Evolutionary conservation across 2,329 filamentous ascomycete genomes (phyloP), one percentile per base, ranked within the genome.

Genomic region (Fusarium tanahbumbuense): DNA sequence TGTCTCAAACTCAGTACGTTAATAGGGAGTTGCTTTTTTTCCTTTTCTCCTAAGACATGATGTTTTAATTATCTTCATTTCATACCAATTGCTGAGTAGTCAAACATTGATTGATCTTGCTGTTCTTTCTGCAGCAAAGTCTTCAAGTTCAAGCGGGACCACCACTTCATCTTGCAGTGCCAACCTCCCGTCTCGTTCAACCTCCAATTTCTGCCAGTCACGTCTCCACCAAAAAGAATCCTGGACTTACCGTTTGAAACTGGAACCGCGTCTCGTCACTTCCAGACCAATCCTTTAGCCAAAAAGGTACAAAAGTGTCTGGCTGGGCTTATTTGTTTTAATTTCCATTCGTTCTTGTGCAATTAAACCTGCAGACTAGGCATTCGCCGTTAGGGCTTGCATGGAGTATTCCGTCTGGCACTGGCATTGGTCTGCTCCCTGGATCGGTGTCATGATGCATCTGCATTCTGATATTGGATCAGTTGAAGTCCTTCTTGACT

Each of bases 181-280:
- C 67, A 70, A 18, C 67, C 67, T 56, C 44, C 59, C 32, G 18
- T 60, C 61, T 61, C 42, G 53, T 60, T 54, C 44, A 60, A 59
- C 45, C 66, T 54, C 63, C 53, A 65, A 53, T 42, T 65, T 64
- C 50, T 34, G 27, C 46, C 37, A 56, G 50, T 71, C 68, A 70
- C 67, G 68, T 70, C 68, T 71, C 68, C 68, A 70, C 68, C 68
- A 54, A 18, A 53, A 12, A 28, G 44, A 55, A 61, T 42, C 56
- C 48, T n/a, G 32, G 9, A 5, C 18, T 52, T n/a, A 10, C 18
- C 37, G 32, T 52, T 52, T 52, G 16, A 50, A 40, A 64, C 28
- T 44, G 42, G 41, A 34, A 34, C 56, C 68, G 68, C 68, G 68
- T 68, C 52, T 61, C 55, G 60, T 42, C 32, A 28, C 32, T 45